Evolutionary conservation across 2,329 filamentous ascomycete species (phyloP), one percentile per base, ranked within the genome.

Genomic region (Aspergillus nomiae): DNA sequence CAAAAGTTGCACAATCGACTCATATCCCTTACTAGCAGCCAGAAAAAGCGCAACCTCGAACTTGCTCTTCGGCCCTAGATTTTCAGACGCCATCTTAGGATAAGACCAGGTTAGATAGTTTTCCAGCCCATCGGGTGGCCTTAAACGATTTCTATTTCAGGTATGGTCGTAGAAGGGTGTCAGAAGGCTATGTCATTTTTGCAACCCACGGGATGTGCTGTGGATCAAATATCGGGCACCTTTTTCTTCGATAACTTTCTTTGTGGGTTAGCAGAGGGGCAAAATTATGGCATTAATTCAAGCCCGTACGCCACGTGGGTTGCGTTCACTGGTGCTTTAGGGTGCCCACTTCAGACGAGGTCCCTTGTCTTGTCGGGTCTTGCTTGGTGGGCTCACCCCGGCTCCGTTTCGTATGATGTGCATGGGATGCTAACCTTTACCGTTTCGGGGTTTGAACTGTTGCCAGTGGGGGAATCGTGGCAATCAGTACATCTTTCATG

Each of bases 41-140:
- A 71, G 59, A 48, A 71, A 71, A 11, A 71, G 67, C 8, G 69
- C 69, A 28, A 71, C 60, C 56, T 71, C 69, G 36, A 71, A 41
- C 54, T 70, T 70, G 60, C 67, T 65, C 54, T 59, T 63, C 10
- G 63, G 65, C 32, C 51, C 51, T 4, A 12, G 16, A 26, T 16
- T 41, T 26, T 38, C 51, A 21, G 19, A n/a, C 9, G 30, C 51
- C 51, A 55, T 55, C 1, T 26, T 32, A 9, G 16, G 30, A 30
- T 30, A 21, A 16, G 16, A 51, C 1, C 8, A 51, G 16, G 9
- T 51, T 34, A 34, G 19, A 21, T 12, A 4, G 21, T 21, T n/a
- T 5, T 0, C 28, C 28, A 51, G 48, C 8, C 48, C 48, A 51
- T 51, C 28, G 30, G 48, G 28, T 11, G 19, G 4, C 14, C 30